Percentiles rank a stretch among this genome's conserved stretches.
These are phyloP conservation scores for Trichosanthes cucumerina DNA, from an alignment of 306 rosid species.

Conservation along the genomic window DNA sequence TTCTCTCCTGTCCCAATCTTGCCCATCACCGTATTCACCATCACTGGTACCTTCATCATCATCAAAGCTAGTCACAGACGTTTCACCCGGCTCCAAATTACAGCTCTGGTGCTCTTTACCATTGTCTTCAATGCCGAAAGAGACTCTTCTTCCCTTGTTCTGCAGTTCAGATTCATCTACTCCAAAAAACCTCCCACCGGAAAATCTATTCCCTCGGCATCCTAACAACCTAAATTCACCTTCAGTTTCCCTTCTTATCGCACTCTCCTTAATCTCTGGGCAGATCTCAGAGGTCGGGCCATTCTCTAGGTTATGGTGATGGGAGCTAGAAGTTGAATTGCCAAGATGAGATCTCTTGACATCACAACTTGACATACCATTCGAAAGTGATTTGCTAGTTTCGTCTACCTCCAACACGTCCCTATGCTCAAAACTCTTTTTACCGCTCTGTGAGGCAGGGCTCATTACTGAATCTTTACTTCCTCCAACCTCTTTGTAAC, in stretches of 20 bases:
- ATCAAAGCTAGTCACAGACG: slow-evolving; percentile 53
- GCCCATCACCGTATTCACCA: slow-evolving; percentile 65
- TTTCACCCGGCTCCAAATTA: slow-evolving; percentile 46
- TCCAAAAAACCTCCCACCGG: slow-evolving; percentile 64
- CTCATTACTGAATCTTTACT: slow-evolving; percentile 33
- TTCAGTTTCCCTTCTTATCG: slow-evolving; percentile 94
- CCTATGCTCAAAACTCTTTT: slow-evolving; percentile 16
- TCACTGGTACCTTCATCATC: slow-evolving; percentile 66
- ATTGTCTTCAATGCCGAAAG: slow-evolving; percentile 72
- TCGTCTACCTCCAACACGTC: slow-evolving; percentile 43
- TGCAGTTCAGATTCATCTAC: slow-evolving; percentile 55
- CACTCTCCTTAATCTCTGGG: slow-evolving; percentile 64
- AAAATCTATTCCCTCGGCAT: slow-evolving; percentile 57
- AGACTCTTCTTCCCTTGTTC: slow-evolving; percentile 67
- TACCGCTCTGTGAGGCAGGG: not conserved
- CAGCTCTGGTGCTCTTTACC: slow-evolving; percentile 39
- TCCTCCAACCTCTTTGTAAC: slow-evolving; percentile 63
- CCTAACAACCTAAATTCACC: slow-evolving; percentile 86
- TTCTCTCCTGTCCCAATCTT: slow-evolving; percentile 53
- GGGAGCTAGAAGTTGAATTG: slow-evolving; percentile 27
- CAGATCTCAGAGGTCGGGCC: slow-evolving; percentile 43
- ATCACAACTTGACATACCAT: slow-evolving; percentile 21
- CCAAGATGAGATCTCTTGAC: slow-evolving; percentile 31
- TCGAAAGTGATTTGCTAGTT: slow-evolving; percentile 17
- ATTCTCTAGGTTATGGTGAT: slow-evolving; percentile 38